A percentile compares a stretch with the other conserved stretches of the same genome.
Evolutionary conservation across 495 filamentous ascomycete genomes (phyloP).

Genomic region (Podospora pseudoanserina): DNA sequence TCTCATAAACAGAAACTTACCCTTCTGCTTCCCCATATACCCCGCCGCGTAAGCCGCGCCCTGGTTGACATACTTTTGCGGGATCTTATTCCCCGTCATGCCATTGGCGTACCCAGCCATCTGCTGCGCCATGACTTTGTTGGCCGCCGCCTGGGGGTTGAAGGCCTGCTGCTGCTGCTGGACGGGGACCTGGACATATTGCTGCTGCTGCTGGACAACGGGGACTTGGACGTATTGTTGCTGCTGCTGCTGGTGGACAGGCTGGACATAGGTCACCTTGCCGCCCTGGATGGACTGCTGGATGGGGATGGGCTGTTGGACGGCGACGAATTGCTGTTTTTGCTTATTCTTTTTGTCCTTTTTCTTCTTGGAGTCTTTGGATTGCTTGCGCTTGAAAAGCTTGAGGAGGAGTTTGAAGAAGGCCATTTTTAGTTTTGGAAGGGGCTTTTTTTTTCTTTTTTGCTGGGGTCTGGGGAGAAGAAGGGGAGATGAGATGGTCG

Average conservation of each 20-base stretch:
- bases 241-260: neutral
- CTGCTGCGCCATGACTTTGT: constrained; percentile 1
- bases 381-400: constrained; percentile 10
- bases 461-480: neutral
- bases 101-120: constrained; percentile 1
- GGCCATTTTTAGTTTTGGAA: neutral
- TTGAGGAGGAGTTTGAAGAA: constrained; percentile 5
- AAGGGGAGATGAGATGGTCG: neutral
- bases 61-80: constrained; percentile 6
- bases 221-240: neutral
- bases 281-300: constrained; percentile 6
- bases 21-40: constrained; percentile 5
- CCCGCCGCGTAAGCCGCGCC: neutral
- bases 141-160: neutral
- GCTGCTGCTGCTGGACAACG: neutral
- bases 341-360: neutral
- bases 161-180: constrained; percentile 5
- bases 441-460: neutral
- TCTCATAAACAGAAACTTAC: neutral
- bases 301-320: neutral
- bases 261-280: neutral
- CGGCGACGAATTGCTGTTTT: neutral
- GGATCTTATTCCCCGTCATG: constrained; percentile 1
- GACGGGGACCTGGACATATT: neutral
- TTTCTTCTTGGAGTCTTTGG: constrained; percentile 7